Evolutionary conservation across 257 asterid genomes (phyloP), one percentile per base, ranked within the genome.

Genomic region (Leonotis leonurus): DNA sequence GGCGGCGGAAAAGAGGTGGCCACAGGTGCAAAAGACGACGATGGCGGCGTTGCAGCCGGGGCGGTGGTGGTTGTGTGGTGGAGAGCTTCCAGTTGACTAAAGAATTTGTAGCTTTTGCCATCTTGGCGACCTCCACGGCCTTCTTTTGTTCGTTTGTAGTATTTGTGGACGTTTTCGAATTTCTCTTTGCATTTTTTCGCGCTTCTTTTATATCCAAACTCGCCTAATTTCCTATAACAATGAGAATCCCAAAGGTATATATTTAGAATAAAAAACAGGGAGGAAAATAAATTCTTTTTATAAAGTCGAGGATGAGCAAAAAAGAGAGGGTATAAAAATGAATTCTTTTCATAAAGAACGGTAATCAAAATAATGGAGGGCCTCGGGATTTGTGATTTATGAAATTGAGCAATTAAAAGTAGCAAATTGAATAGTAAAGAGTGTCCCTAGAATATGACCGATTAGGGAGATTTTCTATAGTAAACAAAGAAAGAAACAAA

Each of bases 121-220:
- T 77, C 78, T 27, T 69, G 82, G 37, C 78, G 78, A 1, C 72
- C 75, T 3, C 71, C 73, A 3, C 83, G 77, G 1, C 80, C 77
- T 32, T 70, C 80, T 33, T 73, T 78, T 0, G 82, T 77, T 17
- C 81, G 60, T 45, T 76, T 76, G 62, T 77, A 70, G 33, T 77
- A 77, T 52, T 77, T 77, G 43, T 65, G 73, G 0, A 77, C 76
- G 60, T 77, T 77, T 45, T 77, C 81, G 78, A 76, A 76, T 48
- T 76, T 77, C 73, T 73, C 78, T 40, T 77, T 77, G 69, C 82
- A 77, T 43, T 77, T 77, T 44, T 77, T 77, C 9, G 72, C 77
- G 33, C 70, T 77, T 32, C 83, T 66, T 24, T 57, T 40, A 67
- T 61, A 78, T n/a, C 83, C 83, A 18, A 70, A 17, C 33, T 78